Evolutionary conservation across 352 stramenopile genomes (phyloP).

Genomic region (Pythium phragmiticola): DNA sequence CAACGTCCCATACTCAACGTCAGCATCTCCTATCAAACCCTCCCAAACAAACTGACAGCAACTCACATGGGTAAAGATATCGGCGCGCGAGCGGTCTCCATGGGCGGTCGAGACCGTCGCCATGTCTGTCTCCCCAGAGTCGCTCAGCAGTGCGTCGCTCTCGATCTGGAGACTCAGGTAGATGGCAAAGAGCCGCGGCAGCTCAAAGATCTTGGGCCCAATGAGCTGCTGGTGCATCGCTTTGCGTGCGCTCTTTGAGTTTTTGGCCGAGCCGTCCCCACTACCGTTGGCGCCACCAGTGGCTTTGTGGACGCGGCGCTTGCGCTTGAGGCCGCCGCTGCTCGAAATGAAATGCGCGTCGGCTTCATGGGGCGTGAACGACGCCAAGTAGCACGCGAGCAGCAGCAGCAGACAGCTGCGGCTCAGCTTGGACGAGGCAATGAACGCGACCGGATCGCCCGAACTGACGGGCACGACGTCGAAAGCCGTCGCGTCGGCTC

Average conservation of each 20-base stretch:
- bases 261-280: not conserved
- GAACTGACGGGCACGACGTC: conserved; percentile 12
- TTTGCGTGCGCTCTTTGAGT: conserved; percentile 23
- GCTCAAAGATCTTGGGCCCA: conserved; percentile 68
- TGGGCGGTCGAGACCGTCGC: too few relatives aligned
- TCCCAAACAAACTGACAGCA: not conserved
- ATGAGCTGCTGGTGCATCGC: conserved; percentile 45
- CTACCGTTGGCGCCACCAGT: not conserved
- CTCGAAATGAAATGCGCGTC: conserved; percentile 75
- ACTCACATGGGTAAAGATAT: conserved; percentile 78
- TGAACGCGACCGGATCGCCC: conserved; percentile 37
- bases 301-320: conserved; percentile 38
- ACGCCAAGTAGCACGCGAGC: conserved; percentile 69
- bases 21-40: not conserved
- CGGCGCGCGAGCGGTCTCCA: conserved; percentile 38
- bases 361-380: conserved; percentile 78
- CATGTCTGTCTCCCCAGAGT: not conserved
- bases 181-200: conserved; percentile 74
- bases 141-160: conserved; percentile 14
- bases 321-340: conserved; percentile 44
- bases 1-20: not conserved
- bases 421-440: conserved; percentile 61
- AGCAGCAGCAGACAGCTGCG: conserved; percentile 70
- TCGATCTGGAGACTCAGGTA: conserved; percentile 70
- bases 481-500: too few relatives aligned